Evolutionary conservation across 352 stramenopile genomes (phyloP).

Genomic region (Elongisporangium undulatum): DNA sequence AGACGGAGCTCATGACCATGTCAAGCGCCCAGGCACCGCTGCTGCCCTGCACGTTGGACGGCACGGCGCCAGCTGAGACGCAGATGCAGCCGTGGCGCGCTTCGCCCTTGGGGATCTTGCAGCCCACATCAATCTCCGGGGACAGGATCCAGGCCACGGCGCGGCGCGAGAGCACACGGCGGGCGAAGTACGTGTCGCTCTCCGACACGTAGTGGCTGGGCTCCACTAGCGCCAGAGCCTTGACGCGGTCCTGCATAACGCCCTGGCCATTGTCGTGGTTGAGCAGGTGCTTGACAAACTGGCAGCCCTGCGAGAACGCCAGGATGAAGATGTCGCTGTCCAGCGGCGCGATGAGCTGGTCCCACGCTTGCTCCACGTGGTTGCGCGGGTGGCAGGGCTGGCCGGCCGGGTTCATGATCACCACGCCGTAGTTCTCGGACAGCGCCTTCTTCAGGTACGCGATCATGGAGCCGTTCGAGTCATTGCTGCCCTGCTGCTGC

Average conservation of each 20-base stretch:
- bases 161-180: conserved; percentile 59
- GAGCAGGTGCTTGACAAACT: conserved; percentile 80
- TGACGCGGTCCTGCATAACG: conserved; percentile 77
- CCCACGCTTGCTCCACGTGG: conserved; percentile 78
- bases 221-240: conserved; percentile 75
- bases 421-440: conserved; percentile 74
- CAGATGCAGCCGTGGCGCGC: conserved; percentile 74
- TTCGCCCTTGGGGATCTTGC: conserved; percentile 68
- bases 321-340: conserved; percentile 70
- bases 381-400: conserved; percentile 66
- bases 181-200: conserved; percentile 71
- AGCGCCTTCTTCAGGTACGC: conserved; percentile 77
- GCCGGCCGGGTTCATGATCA: conserved; percentile 80
- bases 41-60: conserved; percentile 56
- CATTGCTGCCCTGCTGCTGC: conserved; percentile 45
- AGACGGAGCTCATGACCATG: conserved; percentile 83
- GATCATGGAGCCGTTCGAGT: conserved; percentile 75
- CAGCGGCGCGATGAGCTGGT: conserved; percentile 67
- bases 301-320: conserved; percentile 65
- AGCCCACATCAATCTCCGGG: conserved; percentile 64
- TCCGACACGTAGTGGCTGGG: conserved; percentile 78
- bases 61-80: conserved; percentile 68
- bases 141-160: conserved; percentile 75
- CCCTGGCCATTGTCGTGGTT: conserved; percentile 75
- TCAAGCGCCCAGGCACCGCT: conserved; percentile 76